These are phyloP conservation scores for Salix dunnii DNA, from an alignment of 345 rosid genomes.

Conservation along the genomic window DNA sequence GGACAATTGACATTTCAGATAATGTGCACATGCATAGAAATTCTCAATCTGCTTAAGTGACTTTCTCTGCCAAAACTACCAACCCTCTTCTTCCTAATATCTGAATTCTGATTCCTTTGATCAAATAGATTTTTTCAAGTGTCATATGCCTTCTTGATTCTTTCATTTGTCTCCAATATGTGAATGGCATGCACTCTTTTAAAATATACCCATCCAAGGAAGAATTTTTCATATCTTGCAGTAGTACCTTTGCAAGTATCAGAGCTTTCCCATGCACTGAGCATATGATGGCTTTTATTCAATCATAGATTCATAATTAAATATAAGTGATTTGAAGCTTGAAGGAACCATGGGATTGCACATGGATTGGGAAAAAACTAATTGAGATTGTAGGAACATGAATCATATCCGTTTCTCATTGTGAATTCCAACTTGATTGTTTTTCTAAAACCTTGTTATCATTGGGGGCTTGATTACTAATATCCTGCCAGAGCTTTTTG, in stretches of 20 bases:
- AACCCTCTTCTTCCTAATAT: not conserved
- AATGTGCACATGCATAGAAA: not conserved
- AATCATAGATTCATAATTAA: not conserved
- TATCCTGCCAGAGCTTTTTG: no score
- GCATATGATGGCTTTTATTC: not conserved
- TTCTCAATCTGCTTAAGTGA: not conserved
- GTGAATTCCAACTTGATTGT: no score
- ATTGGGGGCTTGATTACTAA: no score
- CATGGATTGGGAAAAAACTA: no score
- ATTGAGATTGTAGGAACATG: no score
- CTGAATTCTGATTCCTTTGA: no score
- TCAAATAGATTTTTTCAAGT: no score
- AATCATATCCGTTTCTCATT: no score
- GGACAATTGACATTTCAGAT: not conserved
- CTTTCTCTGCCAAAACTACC: not conserved
- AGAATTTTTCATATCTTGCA: not conserved
- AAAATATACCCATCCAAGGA: not conserved
- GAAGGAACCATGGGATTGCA: no score
- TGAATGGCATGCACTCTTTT: not conserved
- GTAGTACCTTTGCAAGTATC: not conserved
- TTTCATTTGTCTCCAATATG: not conserved
- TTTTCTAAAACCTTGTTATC: no score
- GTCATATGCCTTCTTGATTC: not conserved
- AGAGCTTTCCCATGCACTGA: not conserved
- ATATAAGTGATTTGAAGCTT: no score